Base-by-base conservation (phyloP, 805 yeast species). In the Diddensiella santjacobensis region DNA sequence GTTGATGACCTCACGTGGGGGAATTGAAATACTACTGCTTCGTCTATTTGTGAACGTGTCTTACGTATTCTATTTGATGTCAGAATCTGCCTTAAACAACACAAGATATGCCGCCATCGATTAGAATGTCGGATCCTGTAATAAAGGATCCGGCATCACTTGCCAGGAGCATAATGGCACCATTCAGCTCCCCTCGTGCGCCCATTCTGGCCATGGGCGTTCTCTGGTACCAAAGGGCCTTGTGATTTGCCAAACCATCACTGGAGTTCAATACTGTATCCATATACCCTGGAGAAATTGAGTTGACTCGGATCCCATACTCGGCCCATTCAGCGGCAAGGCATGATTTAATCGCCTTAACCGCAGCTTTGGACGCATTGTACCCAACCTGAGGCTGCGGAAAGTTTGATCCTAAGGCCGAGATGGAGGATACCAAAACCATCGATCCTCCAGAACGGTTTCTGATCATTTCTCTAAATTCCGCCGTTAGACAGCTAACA, bases 131-230 rank as follows among this genome's bases (percentile, higher is more conserved):
- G 3, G 89, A 78, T 13, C 97, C 97, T 11, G 84, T 81, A 23
- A 90, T 74, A 64, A 81, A 90, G 3, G 71, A 58, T 3, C 90
- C 88, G 2, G 96, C 96, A 2, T 84, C 84, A 44, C 95, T 84
- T 58, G 90, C 85, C 58, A 91, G 70, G 63, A 71, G 91, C 1
- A 86, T 85, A 0, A 96, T 89, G 2, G 91, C 81, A 55, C 89
- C 83, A n/a, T 96, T 96, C 60, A 90, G 85, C 63, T 91, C 97
- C 46, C 66, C 69, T 5, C 87, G 78, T 3, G 75, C n/a, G 19
- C 51, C 51, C 23, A 43, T 37, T 18, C 44, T 22, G 15, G 18
- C n/a, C 24, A 48, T 20, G 10, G 47, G 43, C 3, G 30, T 38
- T 19, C 40, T 3, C 11, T 47, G 39, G 22, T 63, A 1, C 96